Evolutionary conservation across 306 rosid genomes (phyloP).

Genomic region (Inga oerstediana): DNA sequence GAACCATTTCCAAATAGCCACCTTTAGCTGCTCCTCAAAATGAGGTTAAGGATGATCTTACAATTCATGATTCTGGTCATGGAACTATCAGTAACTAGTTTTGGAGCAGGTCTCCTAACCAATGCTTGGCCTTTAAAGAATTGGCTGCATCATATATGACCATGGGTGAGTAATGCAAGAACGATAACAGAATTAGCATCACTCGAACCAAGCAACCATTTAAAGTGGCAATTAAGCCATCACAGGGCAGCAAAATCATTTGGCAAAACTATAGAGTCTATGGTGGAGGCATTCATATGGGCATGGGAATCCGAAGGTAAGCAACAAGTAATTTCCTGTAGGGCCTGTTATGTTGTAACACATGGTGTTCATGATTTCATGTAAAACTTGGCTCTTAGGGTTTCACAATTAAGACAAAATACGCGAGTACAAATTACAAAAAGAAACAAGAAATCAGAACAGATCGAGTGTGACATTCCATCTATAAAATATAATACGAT

Average conservation of each 20-base stretch:
- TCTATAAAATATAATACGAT: neutral
- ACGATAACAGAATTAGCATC: neutral
- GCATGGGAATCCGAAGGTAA: neutral
- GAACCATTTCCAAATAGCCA: neutral
- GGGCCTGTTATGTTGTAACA: neutral
- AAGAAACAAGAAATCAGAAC: neutral
- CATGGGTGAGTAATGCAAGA: slow-evolving; percentile 5
- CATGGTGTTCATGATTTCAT: slow-evolving; percentile 1
- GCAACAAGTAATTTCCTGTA: neutral
- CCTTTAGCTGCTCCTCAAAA: slow-evolving; percentile 11
- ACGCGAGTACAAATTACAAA: neutral
- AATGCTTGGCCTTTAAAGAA: slow-evolving; percentile 23
- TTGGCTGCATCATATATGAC: slow-evolving; percentile 23
- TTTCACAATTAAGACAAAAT: neutral
- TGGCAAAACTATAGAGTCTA: neutral
- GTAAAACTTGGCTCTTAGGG: neutral
- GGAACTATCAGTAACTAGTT: slow-evolving; percentile 1
- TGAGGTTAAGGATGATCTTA: neutral
- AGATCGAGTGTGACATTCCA: neutral
- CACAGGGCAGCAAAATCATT: neutral
- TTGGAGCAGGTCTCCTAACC: slow-evolving; percentile 3
- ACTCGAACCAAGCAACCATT: neutral
- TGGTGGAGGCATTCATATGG: neutral
- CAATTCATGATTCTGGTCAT: slow-evolving; percentile 3
- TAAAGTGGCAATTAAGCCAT: neutral